Base-by-base conservation (phyloP, 164 flowering plant genomes). In the Protea cynaroides region DNA sequence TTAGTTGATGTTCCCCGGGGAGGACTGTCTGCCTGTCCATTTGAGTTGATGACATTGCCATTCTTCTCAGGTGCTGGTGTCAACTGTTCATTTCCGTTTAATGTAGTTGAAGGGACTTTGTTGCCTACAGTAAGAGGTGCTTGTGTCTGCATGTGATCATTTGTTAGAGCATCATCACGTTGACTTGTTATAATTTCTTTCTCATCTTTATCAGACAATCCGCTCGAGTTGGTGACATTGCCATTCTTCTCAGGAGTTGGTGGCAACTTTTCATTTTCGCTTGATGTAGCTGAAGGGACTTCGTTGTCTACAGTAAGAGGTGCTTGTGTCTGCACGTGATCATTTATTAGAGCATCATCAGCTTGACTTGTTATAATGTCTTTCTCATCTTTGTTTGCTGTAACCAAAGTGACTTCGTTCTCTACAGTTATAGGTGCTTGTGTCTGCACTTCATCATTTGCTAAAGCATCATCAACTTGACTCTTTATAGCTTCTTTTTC, bases 241-340 rank as follows among this genome's bases (percentile, higher is more conserved):
- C 72, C 83, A 76, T 74, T 79, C 59, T 69, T 64, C 68, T 72
- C 74, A 58, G 73, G 60, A 54, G 60, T 38, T 49, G 79, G 17
- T 72, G 25, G 78, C 56, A 49, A 68, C 67, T 61, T 68, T 29
- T 60, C 61, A 22, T 74, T 75, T 71, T 68, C 75, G 22, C 25
- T 65, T 50, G 53, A 63, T 52, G 69, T n/a, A 47, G 57, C 58
- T 21, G 72, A 69, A 25, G 68, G 37, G 51, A 34, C 22, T 52
- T 63, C 68, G 47, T 50, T 56, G 18, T 72, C 70, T 23, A 66
- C 67, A 63, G 63, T 38, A 40, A 73, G 34, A 50, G 65, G 22
- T 25, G 59, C 25, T 61, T 74, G 63, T 10, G 55, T 21, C 50
- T 61, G 69, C 46, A 60, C 63, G 58, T 69, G 68, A 37, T 68